Base-by-base conservation (phyloP, 2,329 filamentous ascomycete genomes). In the Verticillium longisporum region DNA sequence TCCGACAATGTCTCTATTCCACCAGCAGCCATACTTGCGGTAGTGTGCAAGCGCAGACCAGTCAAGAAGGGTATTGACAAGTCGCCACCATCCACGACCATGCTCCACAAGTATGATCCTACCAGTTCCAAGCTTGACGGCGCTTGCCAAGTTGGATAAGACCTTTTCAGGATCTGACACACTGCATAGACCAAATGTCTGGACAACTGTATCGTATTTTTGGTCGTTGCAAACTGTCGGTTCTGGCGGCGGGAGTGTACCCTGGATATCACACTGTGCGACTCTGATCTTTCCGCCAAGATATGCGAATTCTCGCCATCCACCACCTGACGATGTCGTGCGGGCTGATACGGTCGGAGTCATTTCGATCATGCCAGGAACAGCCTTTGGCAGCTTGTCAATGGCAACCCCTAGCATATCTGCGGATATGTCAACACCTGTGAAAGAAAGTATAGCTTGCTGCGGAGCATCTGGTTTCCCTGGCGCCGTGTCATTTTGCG, bases 111-210 rank as follows among this genome's bases (percentile, higher is more conserved):
- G 74, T 38, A 88, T 70, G 67, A 88, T 87, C 50, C 83, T 78
- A 9, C 86, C 86, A 9, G 80, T 82, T 4, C 76, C 78, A 13
- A 83, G 84, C 64, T 78, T 77, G 1, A 88, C 71, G 15, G 72
- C 74, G 9, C 75, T 70, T 1, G 83, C 83, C 68, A 88, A 76
- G 69, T 83, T 82, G 58, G 73, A 70, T 21, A 88, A 70, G 21
- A 88, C 75, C 33, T 69, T 70, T 10, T 80, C 77, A 1, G 86
- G 86, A 67, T 87, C 80, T 4, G 76, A 75, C 2, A 87, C 85
- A 66, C 82, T 86, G 72, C 86, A 88, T 32, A 88, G 78, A 4
- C 85, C 85, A 72, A 88, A 88, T 0, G 84, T 87, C 68, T 88
- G 85, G 34, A 88, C 69, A 41, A 88, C 74, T 1, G 84, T 87